Evolutionary conservation across 257 asterid species (phyloP).

Genomic region (Solanum chmielewskii): DNA sequence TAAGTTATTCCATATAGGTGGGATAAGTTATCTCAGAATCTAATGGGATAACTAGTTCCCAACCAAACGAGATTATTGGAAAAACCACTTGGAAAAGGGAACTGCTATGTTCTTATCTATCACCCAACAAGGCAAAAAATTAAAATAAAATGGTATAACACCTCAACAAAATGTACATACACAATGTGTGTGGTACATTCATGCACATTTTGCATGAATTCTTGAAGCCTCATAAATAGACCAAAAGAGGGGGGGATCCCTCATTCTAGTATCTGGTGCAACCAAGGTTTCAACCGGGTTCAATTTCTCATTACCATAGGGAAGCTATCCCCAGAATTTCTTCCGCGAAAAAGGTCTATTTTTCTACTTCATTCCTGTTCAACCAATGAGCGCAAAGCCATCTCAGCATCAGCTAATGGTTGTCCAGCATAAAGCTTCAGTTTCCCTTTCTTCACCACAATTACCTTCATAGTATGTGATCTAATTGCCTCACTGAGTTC

Average conservation of each 20-base stretch:
- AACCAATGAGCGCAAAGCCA: conserved; percentile 44
- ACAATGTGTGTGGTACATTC: neutral
- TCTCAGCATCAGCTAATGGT: conserved; percentile 70
- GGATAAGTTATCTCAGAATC: no score
- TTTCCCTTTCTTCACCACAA: conserved; percentile 75
- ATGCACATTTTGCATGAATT: neutral
- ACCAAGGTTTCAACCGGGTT: neutral
- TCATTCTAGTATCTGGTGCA: neutral
- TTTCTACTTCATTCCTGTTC: conserved; percentile 10
- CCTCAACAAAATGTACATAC: neutral
- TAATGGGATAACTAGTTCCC: no score
- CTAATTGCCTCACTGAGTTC: conserved; percentile 45
- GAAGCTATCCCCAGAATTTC: neutral
- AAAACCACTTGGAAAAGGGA: neutral
- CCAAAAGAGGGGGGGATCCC: neutral
- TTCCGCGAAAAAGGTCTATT: neutral
- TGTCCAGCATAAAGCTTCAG: conserved; percentile 87
- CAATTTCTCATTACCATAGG: neutral
- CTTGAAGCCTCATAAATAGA: neutral
- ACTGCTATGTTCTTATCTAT: neutral
- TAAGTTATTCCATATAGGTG: no score
- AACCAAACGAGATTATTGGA: no score
- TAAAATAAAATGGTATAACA: neutral
- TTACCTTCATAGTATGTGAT: conserved; percentile 21
- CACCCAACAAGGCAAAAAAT: neutral